These are phyloP conservation scores for Diaporthe vexans DNA, from an alignment of 2,329 filamentous ascomycete species.

Conservation along the genomic window DNA sequence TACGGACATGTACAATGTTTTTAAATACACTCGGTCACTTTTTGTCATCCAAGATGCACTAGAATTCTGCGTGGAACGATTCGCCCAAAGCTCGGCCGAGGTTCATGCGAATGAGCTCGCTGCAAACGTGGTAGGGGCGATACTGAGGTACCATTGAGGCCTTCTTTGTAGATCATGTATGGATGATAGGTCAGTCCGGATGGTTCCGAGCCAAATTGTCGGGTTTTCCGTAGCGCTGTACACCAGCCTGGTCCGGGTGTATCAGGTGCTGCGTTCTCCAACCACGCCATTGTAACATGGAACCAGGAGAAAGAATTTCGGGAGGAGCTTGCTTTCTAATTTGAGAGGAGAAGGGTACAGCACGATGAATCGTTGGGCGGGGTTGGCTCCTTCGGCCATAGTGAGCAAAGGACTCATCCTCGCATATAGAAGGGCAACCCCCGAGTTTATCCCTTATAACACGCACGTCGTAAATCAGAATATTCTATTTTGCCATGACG, in stretches of 20 bases:
- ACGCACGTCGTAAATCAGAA: too few species aligned
- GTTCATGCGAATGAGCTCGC: too few species aligned
- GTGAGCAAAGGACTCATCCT: not conserved
- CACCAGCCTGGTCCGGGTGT: not conserved
- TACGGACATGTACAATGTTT: not conserved
- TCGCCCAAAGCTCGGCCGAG: not conserved
- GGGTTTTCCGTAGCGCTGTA: slow-evolving; percentile 16
- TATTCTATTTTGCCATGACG: not conserved
- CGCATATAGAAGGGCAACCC: too few species aligned
- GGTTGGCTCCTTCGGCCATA: not conserved
- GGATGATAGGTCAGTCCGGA: not conserved
- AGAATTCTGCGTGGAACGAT: not conserved
- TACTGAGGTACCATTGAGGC: too few species aligned
- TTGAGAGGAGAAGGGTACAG: not conserved
- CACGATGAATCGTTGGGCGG: not conserved
- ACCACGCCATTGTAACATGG: not conserved
- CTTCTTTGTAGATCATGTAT: too few species aligned
- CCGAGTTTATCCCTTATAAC: not conserved
- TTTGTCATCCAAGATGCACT: not conserved
- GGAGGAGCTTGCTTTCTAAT: not conserved
- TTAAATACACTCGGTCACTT: not conserved
- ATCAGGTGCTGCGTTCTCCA: slow-evolving; percentile 2
- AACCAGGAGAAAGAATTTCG: not conserved
- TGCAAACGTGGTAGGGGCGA: too few species aligned
- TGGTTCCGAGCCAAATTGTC: not conserved